phyloP scores from a whole-genome alignment of 306 rosid species.

The Pyrus communis region DNA sequence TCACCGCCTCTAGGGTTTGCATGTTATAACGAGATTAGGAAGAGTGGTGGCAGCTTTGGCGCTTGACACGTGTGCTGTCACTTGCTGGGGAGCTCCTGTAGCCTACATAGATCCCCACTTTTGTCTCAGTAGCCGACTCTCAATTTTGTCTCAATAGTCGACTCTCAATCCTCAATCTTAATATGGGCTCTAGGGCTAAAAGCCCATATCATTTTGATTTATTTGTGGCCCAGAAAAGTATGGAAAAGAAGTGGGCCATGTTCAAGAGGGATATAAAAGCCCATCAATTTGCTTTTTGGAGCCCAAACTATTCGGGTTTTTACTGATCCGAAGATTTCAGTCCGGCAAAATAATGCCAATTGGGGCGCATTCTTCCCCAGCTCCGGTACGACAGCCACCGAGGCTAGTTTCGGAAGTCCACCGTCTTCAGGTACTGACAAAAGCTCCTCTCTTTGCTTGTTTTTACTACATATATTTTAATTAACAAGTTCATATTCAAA shows the following conservation, averaged over 20 bases:
- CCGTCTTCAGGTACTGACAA: background rate
- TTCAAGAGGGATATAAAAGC: too few relatives aligned
- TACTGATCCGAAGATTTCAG: background rate
- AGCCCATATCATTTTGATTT: too few relatives aligned
- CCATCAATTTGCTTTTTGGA: too few relatives aligned
- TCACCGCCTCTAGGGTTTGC: background rate
- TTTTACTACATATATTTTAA: background rate
- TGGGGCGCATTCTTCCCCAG: background rate
- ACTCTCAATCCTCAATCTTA: too few relatives aligned
- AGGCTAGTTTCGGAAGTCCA: background rate
- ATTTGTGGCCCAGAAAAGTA: too few relatives aligned
- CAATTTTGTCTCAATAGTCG: too few relatives aligned
- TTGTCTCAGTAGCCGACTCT: too few relatives aligned
- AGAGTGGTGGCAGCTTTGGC: background rate
- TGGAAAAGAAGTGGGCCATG: too few relatives aligned
- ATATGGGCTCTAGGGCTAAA: too few relatives aligned
- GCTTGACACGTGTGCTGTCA: constrained; percentile 12
- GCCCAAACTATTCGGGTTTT: background rate
- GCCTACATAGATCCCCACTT: background rate
- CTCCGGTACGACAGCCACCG: background rate
- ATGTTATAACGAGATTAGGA: constrained; percentile 4
- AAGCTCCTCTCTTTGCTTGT: background rate
- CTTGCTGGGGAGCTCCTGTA: background rate
- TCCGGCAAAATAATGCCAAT: background rate
- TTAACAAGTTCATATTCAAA: background rate